phyloP scores from a whole-genome alignment of 257 asterid genomes.

The Petunia secreta region DNA sequence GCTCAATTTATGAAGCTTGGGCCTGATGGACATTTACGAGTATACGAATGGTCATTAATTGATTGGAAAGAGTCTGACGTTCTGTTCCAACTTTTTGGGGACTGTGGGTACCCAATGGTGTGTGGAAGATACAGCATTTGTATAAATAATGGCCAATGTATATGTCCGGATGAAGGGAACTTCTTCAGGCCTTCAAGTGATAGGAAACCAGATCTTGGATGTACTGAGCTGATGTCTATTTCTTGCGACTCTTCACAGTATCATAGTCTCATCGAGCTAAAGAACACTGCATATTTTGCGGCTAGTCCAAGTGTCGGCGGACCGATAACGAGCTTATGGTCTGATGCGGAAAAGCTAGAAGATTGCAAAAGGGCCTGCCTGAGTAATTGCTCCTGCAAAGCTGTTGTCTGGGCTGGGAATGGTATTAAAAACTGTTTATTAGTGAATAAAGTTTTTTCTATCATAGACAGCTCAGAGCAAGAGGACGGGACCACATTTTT shows the following conservation, averaged over 20 bases:
- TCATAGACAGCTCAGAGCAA: background rate
- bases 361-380: constrained; percentile 25
- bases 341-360: background rate
- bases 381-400: constrained; percentile 26
- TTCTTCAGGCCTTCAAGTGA: background rate
- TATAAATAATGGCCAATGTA: constrained; percentile 18
- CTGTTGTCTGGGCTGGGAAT: background rate
- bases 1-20: background rate
- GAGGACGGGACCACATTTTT: background rate
- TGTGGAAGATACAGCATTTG: constrained; percentile 24
- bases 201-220: constrained; percentile 15
- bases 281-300: constrained; percentile 8
- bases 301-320: too few relatives aligned
- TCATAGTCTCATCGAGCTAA: constrained; percentile 8
- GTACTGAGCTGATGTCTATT: background rate
- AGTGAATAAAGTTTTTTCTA: constrained; percentile 17
- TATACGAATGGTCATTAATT: background rate
- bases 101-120: constrained; percentile 22
- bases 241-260: background rate
- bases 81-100: background rate
- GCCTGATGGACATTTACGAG: constrained; percentile 21
- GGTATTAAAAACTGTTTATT: background rate
- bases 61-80: background rate
- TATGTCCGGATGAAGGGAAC: background rate
- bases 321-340: background rate